Percentiles rank a stretch among this genome's conserved stretches.
These are phyloP conservation scores for Hypholoma fasciculare DNA, from an alignment of 768 basidiomycete genomes.

Conservation along the genomic window DNA sequence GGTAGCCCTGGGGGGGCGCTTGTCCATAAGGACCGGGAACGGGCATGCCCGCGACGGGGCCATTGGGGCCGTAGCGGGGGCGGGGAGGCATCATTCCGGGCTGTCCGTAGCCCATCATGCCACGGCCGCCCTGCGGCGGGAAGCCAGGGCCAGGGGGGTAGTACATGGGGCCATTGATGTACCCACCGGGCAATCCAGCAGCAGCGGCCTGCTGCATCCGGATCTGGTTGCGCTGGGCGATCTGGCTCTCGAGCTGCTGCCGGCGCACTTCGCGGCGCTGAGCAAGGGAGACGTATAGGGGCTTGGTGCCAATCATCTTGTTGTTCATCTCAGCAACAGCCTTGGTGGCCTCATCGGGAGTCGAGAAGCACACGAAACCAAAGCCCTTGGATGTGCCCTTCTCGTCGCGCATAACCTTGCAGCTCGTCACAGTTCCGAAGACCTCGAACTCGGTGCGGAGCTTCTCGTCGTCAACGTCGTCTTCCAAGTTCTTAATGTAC, in stretches of 20 bases:
- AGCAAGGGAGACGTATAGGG: slow-evolving; percentile 97
- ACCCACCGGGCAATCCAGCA: slow-evolving; percentile 78
- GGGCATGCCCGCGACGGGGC: slow-evolving; percentile 76
- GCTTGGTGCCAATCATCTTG: slow-evolving; percentile 99
- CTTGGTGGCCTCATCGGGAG: slow-evolving; percentile 98
- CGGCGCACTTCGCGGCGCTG: slow-evolving; percentile 98
- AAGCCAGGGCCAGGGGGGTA: slow-evolving; percentile 81
- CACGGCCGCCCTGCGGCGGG: slow-evolving; percentile 74
- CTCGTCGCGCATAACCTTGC: slow-evolving; percentile 99
- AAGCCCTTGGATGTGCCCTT: slow-evolving; percentile 93
- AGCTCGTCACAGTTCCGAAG: slow-evolving; percentile 96
- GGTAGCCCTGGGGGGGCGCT: slow-evolving; percentile 72
- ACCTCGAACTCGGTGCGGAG: slow-evolving; percentile 95
- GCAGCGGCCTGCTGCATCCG: slow-evolving; percentile 95
- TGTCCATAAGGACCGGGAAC: slow-evolving; percentile 72
- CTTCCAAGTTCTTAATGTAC: slow-evolving; percentile 99
- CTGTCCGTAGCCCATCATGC: slow-evolving; percentile 80
- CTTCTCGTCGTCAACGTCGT: slow-evolving; percentile 97
- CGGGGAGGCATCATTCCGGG: slow-evolving; percentile 88
- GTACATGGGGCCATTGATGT: slow-evolving; percentile 86
- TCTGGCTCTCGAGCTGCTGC: slow-evolving; percentile 98
- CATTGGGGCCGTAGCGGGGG: slow-evolving; percentile 78
- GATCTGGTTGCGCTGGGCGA: slow-evolving; percentile 96
- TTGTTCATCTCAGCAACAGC: slow-evolving; percentile 99
- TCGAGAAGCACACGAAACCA: slow-evolving; percentile 98